Base-by-base conservation (phyloP, 106 monocot genomes). In the Narthecium ossifragum region DNA sequence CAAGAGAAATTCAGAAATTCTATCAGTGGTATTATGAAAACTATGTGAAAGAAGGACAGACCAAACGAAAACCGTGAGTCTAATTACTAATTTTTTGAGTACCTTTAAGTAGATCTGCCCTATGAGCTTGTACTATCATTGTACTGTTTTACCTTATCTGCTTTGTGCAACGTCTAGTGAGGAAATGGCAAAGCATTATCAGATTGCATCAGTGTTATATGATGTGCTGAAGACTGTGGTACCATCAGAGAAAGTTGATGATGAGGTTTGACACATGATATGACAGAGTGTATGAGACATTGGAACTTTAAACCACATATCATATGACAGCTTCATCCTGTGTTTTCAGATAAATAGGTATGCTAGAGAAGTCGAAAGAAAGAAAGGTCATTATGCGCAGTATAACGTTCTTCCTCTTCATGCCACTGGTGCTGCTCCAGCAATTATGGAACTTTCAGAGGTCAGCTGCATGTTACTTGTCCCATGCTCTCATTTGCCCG, bases 321-420 rank as follows among this genome's bases (percentile, higher is more conserved):
- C 33, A 38, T 46, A 49, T 29, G 24, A 18, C 18, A 33, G 51
- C 38, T 57, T 29, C 36, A 32, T 26, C 51, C 10, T 45, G 9
- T 55, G 49, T 43, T 75, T 75, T 26, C 72, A 94, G 94, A 74
- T 80, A 51, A 59, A 63, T 53, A 80, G 52, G 50, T 90, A 73
- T 80, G 94, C 94, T 49, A 75, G 27, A 73, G 90, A 83, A 57
- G 80, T 94, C 60, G 94, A 90, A 63, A 69, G 64, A 45, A 90
- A 89, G 66, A 94, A 89, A 78, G 76, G 73, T 62, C 79, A 88
- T 34, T 94, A 85, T 75, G 68, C 69, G 22, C 83, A 73, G 34
- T 94, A 83, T 63, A 94, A 94, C 74, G 90, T 94, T 70, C 90
- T 94, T 65, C 94, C 94, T 63, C 79, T 94, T 61, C 51, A 77